These are phyloP conservation scores for Uncinocarpus reesii DNA, from an alignment of 2,329 filamentous ascomycete genomes.

Conservation along the genomic window DNA sequence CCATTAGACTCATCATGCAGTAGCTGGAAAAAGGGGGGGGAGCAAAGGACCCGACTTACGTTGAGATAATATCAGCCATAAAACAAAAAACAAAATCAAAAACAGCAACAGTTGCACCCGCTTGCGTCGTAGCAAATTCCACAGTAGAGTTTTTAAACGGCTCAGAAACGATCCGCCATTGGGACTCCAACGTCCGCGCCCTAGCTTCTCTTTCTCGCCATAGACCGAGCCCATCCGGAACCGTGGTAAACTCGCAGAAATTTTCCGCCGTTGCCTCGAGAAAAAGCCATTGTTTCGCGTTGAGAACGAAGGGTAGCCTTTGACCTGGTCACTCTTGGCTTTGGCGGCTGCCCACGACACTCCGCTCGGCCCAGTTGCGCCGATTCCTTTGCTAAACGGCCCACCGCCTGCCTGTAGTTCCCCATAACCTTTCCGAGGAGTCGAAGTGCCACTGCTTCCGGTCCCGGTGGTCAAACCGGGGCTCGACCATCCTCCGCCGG, in stretches of 20 bases:
- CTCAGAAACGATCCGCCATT: constrained; percentile 27
- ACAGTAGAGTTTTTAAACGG: constrained; percentile 29
- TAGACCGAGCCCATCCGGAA: constrained; percentile 50
- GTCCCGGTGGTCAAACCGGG: constrained; percentile 65
- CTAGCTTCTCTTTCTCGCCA: constrained; percentile 68
- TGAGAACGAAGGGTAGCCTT: constrained; percentile 67
- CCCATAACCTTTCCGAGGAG: constrained; percentile 46
- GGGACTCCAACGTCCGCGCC: constrained; percentile 47
- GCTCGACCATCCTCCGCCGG: constrained; percentile 79
- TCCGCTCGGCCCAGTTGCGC: constrained; percentile 22
- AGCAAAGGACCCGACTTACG: constrained; percentile 52
- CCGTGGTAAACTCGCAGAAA: constrained; percentile 68
- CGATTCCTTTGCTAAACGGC: constrained; percentile 11
- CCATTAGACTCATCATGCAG: no score
- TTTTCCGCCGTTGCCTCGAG: constrained; percentile 65
- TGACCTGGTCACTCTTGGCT: constrained; percentile 61
- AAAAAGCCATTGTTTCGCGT: constrained; percentile 82
- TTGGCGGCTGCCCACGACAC: constrained; percentile 77
- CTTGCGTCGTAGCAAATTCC: constrained; percentile 51
- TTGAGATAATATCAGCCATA: constrained; percentile 59
- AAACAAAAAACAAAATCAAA: constrained; percentile 50
- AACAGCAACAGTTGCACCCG: constrained; percentile 54
- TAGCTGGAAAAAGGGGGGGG: constrained; percentile 25
- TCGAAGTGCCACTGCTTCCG: constrained; percentile 47
- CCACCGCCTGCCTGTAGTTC: constrained; percentile 44